These are phyloP conservation scores for Thielaviopsis ethacetica DNA, from an alignment of 2,329 filamentous ascomycete species.

Conservation along the genomic window DNA sequence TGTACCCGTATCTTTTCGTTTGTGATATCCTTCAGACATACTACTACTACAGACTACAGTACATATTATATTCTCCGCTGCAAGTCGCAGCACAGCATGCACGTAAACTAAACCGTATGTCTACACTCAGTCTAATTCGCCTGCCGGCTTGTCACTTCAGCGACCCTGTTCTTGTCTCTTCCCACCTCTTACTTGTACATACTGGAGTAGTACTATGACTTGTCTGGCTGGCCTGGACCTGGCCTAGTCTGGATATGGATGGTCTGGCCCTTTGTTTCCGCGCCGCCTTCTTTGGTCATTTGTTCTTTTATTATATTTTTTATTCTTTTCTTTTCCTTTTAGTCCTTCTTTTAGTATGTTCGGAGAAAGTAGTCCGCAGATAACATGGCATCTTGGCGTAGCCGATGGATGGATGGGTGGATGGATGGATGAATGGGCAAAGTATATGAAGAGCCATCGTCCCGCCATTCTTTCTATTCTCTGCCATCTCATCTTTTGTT, in stretches of 20 bases:
- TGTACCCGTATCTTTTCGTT: too few relatives aligned
- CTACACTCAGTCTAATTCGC: neutral
- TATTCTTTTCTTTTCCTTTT: neutral
- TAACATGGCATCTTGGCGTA: neutral
- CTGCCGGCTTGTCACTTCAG: neutral
- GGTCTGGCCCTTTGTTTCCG: neutral
- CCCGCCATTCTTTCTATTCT: neutral
- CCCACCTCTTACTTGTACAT: neutral
- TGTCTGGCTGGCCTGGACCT: too few relatives aligned
- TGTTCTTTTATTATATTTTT: neutral
- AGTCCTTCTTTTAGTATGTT: neutral
- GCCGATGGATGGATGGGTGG: neutral
- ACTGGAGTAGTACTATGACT: neutral
- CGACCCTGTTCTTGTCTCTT: neutral
- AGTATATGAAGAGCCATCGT: neutral
- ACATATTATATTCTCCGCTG: neutral
- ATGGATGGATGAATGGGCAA: neutral
- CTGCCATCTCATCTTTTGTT: neutral
- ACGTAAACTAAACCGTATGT: neutral
- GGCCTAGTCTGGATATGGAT: neutral
- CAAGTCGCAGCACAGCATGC: neutral
- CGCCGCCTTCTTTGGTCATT: neutral
- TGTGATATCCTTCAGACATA: too few relatives aligned
- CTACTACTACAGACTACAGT: neutral
- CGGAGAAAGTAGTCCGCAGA: neutral